Evolutionary conservation across 163 green algal species (phyloP), one percentile per base, ranked within the genome.

Genomic region (Trebouxiophyceae sp.): DNA sequence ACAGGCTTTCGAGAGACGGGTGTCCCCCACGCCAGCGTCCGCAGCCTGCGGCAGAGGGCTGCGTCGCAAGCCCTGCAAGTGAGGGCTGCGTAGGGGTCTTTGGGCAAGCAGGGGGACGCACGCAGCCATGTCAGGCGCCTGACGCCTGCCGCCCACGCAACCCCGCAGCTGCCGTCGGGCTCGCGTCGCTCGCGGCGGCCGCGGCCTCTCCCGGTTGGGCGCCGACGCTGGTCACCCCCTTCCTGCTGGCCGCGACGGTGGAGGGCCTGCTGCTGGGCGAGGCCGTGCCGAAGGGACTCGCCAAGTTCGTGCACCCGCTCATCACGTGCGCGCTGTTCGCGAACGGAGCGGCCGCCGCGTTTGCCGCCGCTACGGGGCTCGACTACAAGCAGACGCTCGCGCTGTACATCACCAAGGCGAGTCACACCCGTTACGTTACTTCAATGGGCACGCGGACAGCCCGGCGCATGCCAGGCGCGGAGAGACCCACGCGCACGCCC

Each of bases 251-350:
- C 0, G 68, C 68, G 34, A 93, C 86, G 0, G 65, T 93, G 5
- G 66, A 73, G 4, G 84, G 87, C 24, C 92, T 86, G 71, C 65
- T 95, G 45, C 34, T 83, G 2, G 86, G 87, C 31, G 68, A 77
- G 45, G 73, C 78, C 1, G 60, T 89, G 26, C 66, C 62, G 26
- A 62, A 76, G 34, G 65, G 62, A 30, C 55, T 82, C 34, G 67
- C 62, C 32, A 19, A 7, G 2, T 29, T 75, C 12, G 24, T 92
- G 31, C 89, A 96, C 68, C 89, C 89, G 0, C 77, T 96, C 8
- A 66, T 93, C 0, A 74, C 80, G 6, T 86, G 75, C 45, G 84
- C 79, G 0, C 32, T 86, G 20, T 63, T 79, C 0, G 81, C 78
- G 64, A 90, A 89, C 47, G 68, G 67, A 4, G 75, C 70, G 16